Conservation (phyloP, 2,329 filamentous ascomycete genomes). For the Gnomoniopsis sp. region DNA sequence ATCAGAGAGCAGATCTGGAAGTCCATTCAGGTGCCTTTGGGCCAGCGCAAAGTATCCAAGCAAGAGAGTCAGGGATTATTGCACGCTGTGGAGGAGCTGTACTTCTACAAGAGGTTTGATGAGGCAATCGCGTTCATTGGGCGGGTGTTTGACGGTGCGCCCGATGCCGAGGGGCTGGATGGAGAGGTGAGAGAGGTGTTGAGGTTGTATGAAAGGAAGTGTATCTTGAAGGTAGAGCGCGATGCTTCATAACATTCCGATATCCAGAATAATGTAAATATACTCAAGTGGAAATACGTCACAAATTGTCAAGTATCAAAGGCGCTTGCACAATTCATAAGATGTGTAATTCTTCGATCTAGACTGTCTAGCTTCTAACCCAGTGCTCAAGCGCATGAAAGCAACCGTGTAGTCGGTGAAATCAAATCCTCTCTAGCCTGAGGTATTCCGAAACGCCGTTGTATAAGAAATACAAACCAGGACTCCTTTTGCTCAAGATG, state of each 20-base stretch:
- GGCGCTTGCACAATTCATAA: not conserved
- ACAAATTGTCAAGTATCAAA: no score
- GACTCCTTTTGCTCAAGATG: not conserved
- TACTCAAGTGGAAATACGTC: no score
- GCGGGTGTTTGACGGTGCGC: slow-evolving; percentile 30
- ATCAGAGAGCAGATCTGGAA: slow-evolving; percentile 38
- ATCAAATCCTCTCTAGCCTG: not conserved
- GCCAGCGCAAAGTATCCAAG: slow-evolving; percentile 35
- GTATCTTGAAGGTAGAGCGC: slow-evolving; percentile 28
- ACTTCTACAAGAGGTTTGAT: slow-evolving; percentile 47
- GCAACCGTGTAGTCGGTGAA: slow-evolving; percentile 10
- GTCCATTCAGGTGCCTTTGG: slow-evolving; percentile 39
- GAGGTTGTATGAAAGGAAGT: slow-evolving; percentile 39
- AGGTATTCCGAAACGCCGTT: slow-evolving; percentile 6
- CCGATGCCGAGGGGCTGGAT: slow-evolving; percentile 35
- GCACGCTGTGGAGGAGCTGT: slow-evolving; percentile 56
- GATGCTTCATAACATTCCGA: not conserved
- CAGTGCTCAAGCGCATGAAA: slow-evolving; percentile 3
- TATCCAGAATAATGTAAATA: not conserved
- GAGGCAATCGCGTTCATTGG: slow-evolving; percentile 41
- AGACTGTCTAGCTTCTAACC: slow-evolving; percentile 15
- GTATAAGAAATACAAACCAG: slow-evolving; percentile 1
- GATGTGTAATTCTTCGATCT: not conserved
- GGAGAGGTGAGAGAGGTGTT: slow-evolving; percentile 39
- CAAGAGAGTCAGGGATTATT: slow-evolving; percentile 46